phyloP scores from a whole-genome alignment of 1,284 basidiomycete species.

The Pseudozyma tsukubaensis region DNA sequence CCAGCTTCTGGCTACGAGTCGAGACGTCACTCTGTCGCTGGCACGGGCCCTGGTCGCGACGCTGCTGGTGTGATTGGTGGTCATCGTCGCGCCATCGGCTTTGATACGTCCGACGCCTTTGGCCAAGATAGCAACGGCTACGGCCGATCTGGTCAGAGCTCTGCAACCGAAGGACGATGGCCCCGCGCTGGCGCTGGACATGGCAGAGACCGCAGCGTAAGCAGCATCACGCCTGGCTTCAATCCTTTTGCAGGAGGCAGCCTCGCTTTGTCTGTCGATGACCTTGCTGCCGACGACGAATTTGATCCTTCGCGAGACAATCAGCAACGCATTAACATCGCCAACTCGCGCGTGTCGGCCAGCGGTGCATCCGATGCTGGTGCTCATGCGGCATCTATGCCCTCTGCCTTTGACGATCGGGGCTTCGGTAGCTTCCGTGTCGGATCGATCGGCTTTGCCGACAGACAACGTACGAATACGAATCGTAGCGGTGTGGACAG shows the following conservation, averaged over 20 bases:
- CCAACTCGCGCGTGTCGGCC: conserved; percentile 19
- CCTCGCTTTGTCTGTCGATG: conserved; percentile 56
- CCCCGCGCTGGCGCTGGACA: conserved; percentile 16
- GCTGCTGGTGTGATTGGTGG: conserved; percentile 38
- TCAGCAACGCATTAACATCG: neutral
- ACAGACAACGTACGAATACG: conserved; percentile 5
- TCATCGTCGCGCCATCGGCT: conserved; percentile 57
- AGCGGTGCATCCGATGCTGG: conserved; percentile 28
- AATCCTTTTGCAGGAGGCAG: conserved; percentile 47
- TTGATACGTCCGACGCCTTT: conserved; percentile 29
- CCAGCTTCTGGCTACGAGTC: conserved; percentile 45
- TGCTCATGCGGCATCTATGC: conserved; percentile 53
- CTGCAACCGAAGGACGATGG: conserved; percentile 12
- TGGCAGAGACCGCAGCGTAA: conserved; percentile 34
- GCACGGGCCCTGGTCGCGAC: conserved; percentile 15
- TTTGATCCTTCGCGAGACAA: conserved; percentile 19
- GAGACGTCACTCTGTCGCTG: conserved; percentile 54
- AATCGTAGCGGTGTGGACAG: conserved; percentile 31
- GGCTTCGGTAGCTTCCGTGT: conserved; percentile 21
- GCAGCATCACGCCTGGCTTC: conserved; percentile 31
- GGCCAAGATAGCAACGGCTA: neutral
- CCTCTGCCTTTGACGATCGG: conserved; percentile 35
- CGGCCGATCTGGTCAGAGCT: neutral
- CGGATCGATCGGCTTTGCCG: conserved; percentile 17
- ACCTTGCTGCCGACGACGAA: conserved; percentile 47